These are phyloP conservation scores for Trypanosoma congolense DNA, from an alignment of 208 protist genomes.

Conservation along the genomic window DNA sequence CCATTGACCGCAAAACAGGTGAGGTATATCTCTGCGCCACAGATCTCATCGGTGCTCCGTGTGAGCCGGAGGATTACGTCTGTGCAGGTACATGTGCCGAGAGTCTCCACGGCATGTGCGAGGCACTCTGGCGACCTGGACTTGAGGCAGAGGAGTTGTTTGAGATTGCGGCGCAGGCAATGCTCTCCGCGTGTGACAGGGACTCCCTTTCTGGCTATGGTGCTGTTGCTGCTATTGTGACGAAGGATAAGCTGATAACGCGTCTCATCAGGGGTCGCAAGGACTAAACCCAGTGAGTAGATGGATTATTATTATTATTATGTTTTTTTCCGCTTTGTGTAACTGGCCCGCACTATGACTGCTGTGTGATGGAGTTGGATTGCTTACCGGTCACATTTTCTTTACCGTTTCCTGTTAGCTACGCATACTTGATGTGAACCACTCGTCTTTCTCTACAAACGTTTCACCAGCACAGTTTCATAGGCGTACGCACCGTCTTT, in stretches of 20 bases:
- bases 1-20: conserved; percentile 90
- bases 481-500: too few species aligned
- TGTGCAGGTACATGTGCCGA: conserved; percentile 94
- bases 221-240: conserved; percentile 90
- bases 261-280: conserved; percentile 87
- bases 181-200: conserved; percentile 95
- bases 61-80: conserved; percentile 95
- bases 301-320: too few species aligned
- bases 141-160: conserved; percentile 96
- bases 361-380: too few species aligned
- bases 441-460: too few species aligned
- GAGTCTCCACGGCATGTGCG: conserved; percentile 97
- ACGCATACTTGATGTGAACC: too few species aligned
- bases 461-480: too few species aligned
- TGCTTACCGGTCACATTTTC: too few species aligned
- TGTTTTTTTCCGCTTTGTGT: too few species aligned
- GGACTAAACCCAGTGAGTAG: conserved; percentile 68
- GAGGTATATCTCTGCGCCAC: conserved; percentile 94
- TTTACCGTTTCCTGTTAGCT: too few species aligned
- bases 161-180: conserved; percentile 92
- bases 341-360: too few species aligned
- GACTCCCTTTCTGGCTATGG: conserved; percentile 98
- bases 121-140: conserved; percentile 94
- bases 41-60: conserved; percentile 95
- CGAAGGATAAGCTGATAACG: conserved; percentile 70